These are phyloP conservation scores for Trichosporon faecale DNA, from an alignment of 1,284 basidiomycete genomes.

Conservation along the genomic window DNA sequence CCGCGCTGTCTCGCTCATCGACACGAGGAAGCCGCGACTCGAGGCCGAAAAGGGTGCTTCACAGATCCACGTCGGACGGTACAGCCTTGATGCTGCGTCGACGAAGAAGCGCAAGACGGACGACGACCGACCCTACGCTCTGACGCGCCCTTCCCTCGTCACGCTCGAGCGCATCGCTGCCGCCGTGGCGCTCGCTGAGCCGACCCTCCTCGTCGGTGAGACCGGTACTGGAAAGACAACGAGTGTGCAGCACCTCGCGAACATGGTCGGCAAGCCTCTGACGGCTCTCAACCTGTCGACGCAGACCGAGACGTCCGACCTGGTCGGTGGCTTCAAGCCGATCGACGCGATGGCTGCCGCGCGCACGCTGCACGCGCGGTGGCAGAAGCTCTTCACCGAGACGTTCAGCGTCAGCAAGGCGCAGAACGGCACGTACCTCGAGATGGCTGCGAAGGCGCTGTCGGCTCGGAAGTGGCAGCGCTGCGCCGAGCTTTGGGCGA, in stretches of 20 bases:
- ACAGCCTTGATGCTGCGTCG: slow-evolving; percentile 25
- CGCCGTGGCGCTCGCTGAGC: slow-evolving; percentile 71
- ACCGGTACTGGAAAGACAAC: slow-evolving; percentile 99
- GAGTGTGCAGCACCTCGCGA: slow-evolving; percentile 80
- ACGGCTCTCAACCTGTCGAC: slow-evolving; percentile 92
- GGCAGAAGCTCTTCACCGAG: slow-evolving; percentile 76
- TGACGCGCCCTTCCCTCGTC: slow-evolving; percentile 80
- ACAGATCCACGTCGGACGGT: slow-evolving; percentile 41
- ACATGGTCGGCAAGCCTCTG: slow-evolving; percentile 71
- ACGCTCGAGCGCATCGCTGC: slow-evolving; percentile 80
- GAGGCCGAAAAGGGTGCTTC: slow-evolving; percentile 61
- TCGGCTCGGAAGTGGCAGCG: slow-evolving; percentile 81
- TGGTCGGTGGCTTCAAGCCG: slow-evolving; percentile 94
- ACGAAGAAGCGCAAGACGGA: slow-evolving; percentile 20
- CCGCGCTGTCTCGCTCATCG: slow-evolving; percentile 59
- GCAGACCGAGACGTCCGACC: slow-evolving; percentile 92
- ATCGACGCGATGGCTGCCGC: slow-evolving; percentile 81
- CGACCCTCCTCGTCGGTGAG: slow-evolving; percentile 90
- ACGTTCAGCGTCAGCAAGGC: slow-evolving; percentile 83
- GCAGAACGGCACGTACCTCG: slow-evolving; percentile 76
- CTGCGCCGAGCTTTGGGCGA: slow-evolving; percentile 71
- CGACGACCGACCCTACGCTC: slow-evolving; percentile 67
- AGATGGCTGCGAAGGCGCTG: slow-evolving; percentile 78
- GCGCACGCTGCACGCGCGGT: slow-evolving; percentile 68
- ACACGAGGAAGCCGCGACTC: slow-evolving; percentile 65